These are phyloP conservation scores for Wickerhamiella spandovensis DNA, from an alignment of 805 yeast genomes.

Conservation along the genomic window DNA sequence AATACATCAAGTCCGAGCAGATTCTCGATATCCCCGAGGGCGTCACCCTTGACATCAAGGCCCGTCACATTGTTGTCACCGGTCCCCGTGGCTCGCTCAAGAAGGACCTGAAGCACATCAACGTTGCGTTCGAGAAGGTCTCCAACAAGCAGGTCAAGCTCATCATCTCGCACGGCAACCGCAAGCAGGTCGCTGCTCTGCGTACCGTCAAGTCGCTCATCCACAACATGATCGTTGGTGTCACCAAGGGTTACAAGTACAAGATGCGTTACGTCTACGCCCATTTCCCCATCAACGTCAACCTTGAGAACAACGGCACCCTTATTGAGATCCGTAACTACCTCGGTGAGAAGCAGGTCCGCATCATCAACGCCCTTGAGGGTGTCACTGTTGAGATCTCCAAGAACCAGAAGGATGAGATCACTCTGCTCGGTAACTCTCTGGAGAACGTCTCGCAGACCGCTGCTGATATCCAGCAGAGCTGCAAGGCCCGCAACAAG, in stretches of 20 bases:
- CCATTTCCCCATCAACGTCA: slow-evolving; percentile 99
- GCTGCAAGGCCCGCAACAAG: slow-evolving; percentile 98
- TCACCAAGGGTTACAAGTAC: slow-evolving; percentile 97
- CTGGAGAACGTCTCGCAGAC: slow-evolving; percentile 95
- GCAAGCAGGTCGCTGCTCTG: slow-evolving; percentile 99
- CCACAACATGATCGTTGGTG: slow-evolving; percentile 93
- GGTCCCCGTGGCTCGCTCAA: slow-evolving; percentile 95
- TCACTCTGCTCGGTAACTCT: slow-evolving; percentile 86
- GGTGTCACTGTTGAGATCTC: slow-evolving; percentile 84
- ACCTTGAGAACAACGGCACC: slow-evolving; percentile 66
- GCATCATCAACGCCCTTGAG: slow-evolving; percentile 71
- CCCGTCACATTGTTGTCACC: slow-evolving; percentile 78
- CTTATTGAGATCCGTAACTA: slow-evolving; percentile 96
- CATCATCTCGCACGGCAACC: slow-evolving; percentile 96
- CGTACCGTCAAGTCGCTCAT: slow-evolving; percentile 96
- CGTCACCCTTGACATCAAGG: slow-evolving; percentile 79
- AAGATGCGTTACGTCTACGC: slow-evolving; percentile 99
- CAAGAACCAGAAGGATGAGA: slow-evolving; percentile 83
- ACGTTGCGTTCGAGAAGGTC: slow-evolving; percentile 78
- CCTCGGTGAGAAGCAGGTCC: slow-evolving; percentile 97
- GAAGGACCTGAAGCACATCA: slow-evolving; percentile 88
- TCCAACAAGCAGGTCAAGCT: slow-evolving; percentile 63
- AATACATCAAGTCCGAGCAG: slow-evolving; percentile 82
- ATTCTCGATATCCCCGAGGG: slow-evolving; percentile 79
- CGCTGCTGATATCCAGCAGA: slow-evolving; percentile 96